Evolutionary conservation across 2,329 filamentous ascomycete species (phyloP), one percentile per base, ranked within the genome.

Genomic region (Aureobasidium namibiae): DNA sequence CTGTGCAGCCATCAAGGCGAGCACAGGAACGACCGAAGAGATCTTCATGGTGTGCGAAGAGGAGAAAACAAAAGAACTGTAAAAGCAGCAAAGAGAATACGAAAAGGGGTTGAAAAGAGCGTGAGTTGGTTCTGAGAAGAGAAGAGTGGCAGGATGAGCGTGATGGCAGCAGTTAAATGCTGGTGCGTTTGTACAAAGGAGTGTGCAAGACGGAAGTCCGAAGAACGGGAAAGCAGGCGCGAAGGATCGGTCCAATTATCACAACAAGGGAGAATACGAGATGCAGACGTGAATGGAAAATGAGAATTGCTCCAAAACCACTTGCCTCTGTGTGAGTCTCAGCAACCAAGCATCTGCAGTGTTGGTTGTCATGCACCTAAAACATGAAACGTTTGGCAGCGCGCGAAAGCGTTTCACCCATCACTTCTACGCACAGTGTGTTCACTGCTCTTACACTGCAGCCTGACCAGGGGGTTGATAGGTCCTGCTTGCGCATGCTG

Each of bases 1-100:
- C 48, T 54, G 46, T 16, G 46, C 57, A 56, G 59, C 61, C 62
- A 45, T 59, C 59, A 63, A 56, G 59, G 61, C 62, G 42, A 60
- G 46, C 61, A 61, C 39, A 42, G 46, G 58, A 36, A 56, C 54
- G 42, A 31, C 52, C 1, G 49, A 36, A 42, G 58, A 44, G 56
- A 61, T 44, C 61, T 61, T 63, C 62, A 63, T 63, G 54, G 24
- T 38, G 41, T 3, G 18, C 5, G 13, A 44, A 26, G 42, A 48
- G n/a, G 24, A 23, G 16, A 46, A 38, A 34, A 24, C 16, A 56
- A 34, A 21, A 21, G n/a, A 48, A 48, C 7, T 23, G 33, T 18
- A 21, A 46, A 38, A 16, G 21, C 18, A 23, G 21, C 33, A 39
- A 48, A 57, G 54, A 44, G 31, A 45, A 56, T 36, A 46, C 29